Percentiles rank a stretch among this genome's conserved stretches.
phyloP scores from a whole-genome alignment of 2,329 filamentous ascomycete species.

The Sphaceloma murrayae region DNA sequence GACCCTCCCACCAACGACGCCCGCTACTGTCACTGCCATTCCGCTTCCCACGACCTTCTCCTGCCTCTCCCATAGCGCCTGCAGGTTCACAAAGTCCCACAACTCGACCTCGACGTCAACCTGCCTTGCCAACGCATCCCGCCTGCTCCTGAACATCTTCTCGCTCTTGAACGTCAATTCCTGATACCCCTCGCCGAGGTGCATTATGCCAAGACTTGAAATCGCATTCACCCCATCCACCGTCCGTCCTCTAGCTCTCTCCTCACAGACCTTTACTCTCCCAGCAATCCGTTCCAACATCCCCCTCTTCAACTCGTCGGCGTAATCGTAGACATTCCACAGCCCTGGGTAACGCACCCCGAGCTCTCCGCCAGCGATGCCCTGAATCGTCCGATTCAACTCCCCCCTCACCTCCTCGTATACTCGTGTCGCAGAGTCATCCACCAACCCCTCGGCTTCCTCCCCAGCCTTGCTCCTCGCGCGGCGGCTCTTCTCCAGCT shows the following conservation, averaged over 20 bases:
- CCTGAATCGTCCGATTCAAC: constrained; percentile 63
- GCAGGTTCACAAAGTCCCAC: constrained; percentile 86
- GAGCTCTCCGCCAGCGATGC: constrained; percentile 66
- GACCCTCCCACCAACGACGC: constrained; percentile 71
- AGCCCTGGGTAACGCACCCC: constrained; percentile 81
- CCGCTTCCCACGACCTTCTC: constrained; percentile 92
- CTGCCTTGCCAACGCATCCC: constrained; percentile 71
- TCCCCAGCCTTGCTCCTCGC: constrained; percentile 72
- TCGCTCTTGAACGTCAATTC: constrained; percentile 83
- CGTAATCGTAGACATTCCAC: constrained; percentile 78
- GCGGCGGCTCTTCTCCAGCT: constrained; percentile 73
- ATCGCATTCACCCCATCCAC: constrained; percentile 75
- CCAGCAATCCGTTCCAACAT: constrained; percentile 83
- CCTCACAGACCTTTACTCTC: constrained; percentile 70
- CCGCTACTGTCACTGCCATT: constrained; percentile 86
- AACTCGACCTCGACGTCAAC: constrained; percentile 81
- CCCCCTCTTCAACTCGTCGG: constrained; percentile 81
- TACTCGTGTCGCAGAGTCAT: constrained; percentile 72
- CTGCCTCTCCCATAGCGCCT: constrained; percentile 72
- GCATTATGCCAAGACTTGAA: constrained; percentile 76
- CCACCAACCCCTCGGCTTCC: constrained; percentile 69
- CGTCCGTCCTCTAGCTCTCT: constrained; percentile 69
- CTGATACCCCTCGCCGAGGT: constrained; percentile 78
- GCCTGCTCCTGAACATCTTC: constrained; percentile 83
- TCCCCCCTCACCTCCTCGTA: constrained; percentile 73